Evolutionary conservation across 2,329 filamentous ascomycete genomes (phyloP), one percentile per base, ranked within the genome.

Genomic region (Rutstroemia sp.): DNA sequence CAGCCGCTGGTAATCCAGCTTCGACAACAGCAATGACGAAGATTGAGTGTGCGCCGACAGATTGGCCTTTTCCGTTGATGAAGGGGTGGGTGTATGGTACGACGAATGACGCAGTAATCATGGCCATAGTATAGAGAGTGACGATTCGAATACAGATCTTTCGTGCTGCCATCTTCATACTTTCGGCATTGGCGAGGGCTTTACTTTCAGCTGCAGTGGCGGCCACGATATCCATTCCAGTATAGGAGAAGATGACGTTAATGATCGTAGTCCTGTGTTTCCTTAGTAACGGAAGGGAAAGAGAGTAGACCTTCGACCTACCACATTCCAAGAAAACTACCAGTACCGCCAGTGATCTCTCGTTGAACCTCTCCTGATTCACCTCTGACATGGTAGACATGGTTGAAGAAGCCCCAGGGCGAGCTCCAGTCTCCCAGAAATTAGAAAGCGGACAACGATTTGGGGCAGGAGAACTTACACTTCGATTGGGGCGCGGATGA

Each of bases 141-240:
- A 73, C 64, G 39, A 73, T 67, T 52, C 72, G 70, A 12, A 73
- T 65, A 56, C 67, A 68, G 55, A 73, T 71, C 54, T 73, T 73
- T 42, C 72, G 64, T 14, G 71, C 68, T 2, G 68, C 71, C 70
- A 73, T 72, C 57, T 73, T 73, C 67, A 73, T 73, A 56, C 65
- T 70, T 54, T 73, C 72, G 0, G 71, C 66, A 46, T 72, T 64
- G 9, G 69, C 60, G 4, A 73, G 66, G 2, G 68, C 62, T 49
- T 65, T 67, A 51, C 65, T 70, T 50, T 73, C 71, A 8, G 71
- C 70, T 12, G 71, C 71, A 0, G 71, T 73, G 10, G 69, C 69
- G 30, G 68, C 70, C 16, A 73, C 67, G 21, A 72, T 73, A 48
- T 73, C 71, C 69, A 73, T 72, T 30, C 56, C 56, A 25, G 52